Base-by-base conservation (phyloP, 345 rosid species). In the Acer campestre region DNA sequence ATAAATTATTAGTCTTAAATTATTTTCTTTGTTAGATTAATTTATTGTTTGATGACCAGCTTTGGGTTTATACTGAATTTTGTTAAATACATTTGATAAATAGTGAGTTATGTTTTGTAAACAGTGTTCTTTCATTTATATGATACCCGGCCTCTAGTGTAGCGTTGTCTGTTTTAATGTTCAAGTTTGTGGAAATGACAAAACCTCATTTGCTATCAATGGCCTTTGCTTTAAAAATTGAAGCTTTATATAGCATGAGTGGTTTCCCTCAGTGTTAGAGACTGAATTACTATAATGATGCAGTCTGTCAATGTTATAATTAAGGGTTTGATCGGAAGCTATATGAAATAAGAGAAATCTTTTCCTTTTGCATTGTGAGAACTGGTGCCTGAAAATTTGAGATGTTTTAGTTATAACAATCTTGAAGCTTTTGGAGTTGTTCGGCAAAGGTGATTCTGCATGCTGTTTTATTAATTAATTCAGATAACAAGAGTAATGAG, bases 281-380 rank as follows among this genome's bases (percentile, higher is more conserved):
- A 9, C 55, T 6, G 76, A 46, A 18, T 38, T 38, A 13, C 44
- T 58, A 2, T 22, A 53, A 13, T 35, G 67, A 40, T 59, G 67
- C 16, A 59, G 29, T 44, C 4, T 59, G 20, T 58, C 40, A n/a
- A n/a, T 59, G 35, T 13, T 11, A 56, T 72, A 58, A 22, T 61
- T 27, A 7, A 42, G n/a, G 31, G 13, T 62, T 18, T 59, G 46
- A 55, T 38, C 6, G 2, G 23, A n/a, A 58, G 53, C 55, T 35
- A 14, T 5, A 44, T 61, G 22, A 10, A 25, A 10, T 2, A 69
- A 44, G 29, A 17, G 53, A 67, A 10, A 22, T 27, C 5, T 69
- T 51, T 53, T 53, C 63, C 13, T 59, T 58, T 9, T 70, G 63
- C 40, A 40, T 70, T 49, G 74, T 70, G 59, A 25, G 56, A 22